These are phyloP conservation scores for Arctostaphylos glauca DNA, from an alignment of 148 eudicot genomes.

Conservation along the genomic window DNA sequence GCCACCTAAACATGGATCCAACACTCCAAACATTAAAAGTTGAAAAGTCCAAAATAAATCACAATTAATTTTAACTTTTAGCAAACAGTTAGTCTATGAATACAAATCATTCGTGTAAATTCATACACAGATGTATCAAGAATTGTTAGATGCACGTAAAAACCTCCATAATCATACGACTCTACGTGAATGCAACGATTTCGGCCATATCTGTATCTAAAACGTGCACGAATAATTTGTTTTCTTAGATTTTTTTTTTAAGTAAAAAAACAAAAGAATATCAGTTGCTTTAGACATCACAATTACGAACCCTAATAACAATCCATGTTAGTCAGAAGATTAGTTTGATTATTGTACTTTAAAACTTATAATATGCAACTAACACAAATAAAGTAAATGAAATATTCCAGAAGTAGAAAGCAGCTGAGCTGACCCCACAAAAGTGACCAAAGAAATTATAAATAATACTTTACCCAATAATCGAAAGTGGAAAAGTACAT, in stretches of 20 bases:
- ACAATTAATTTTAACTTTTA: not conserved
- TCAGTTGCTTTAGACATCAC: not conserved
- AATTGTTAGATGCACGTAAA: too few species aligned
- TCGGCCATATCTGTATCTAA: too few species aligned
- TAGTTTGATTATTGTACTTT: too few species aligned
- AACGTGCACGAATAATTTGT: too few species aligned
- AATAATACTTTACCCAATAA: not conserved
- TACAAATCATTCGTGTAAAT: too few species aligned
- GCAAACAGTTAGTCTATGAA: not conserved
- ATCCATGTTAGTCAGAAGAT: not conserved
- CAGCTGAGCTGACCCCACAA: not conserved
- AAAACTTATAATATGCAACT: too few species aligned
- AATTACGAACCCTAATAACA: not conserved
- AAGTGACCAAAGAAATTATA: not conserved
- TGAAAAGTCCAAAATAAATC: not conserved
- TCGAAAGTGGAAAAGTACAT: not conserved
- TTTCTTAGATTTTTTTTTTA: not conserved
- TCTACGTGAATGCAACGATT: too few species aligned
- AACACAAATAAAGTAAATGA: too few species aligned
- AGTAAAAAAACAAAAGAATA: not conserved
- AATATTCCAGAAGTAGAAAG: not conserved
- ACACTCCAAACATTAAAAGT: not conserved
- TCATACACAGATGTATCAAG: too few species aligned
- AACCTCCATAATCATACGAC: too few species aligned
- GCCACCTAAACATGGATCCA: too few species aligned